A percentile compares a stretch with the other conserved stretches of the same genome.
These are phyloP conservation scores for Pilaira anomala DNA, from an alignment of 192 early-diverging fungal genomes.

Conservation along the genomic window DNA sequence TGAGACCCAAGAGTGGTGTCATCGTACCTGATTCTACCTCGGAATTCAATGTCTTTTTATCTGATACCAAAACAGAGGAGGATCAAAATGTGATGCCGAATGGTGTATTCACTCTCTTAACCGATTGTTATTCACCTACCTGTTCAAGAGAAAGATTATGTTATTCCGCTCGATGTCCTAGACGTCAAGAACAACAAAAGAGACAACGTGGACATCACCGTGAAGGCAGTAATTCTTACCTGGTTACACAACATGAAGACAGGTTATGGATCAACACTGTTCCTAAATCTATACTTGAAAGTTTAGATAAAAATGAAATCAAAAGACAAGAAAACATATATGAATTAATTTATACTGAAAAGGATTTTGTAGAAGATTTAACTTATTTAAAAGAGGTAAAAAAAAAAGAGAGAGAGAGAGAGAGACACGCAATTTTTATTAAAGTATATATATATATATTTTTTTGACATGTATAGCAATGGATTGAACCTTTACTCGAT, in stretches of 20 bases:
- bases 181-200: conserved; percentile 62
- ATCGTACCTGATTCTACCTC: not conserved
- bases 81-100: conserved; percentile 53
- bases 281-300: conserved; percentile 68
- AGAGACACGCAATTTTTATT: not conserved
- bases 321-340: conserved; percentile 92
- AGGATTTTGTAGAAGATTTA: conserved; percentile 89
- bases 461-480: conserved; percentile 43
- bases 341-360: conserved; percentile 89
- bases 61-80: not conserved
- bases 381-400: conserved; percentile 71
- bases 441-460: not conserved
- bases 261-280: conserved; percentile 84
- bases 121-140: conserved; percentile 92
- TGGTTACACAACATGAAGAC: conserved; percentile 48
- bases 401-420: not conserved
- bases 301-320: conserved; percentile 69
- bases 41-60: not conserved
- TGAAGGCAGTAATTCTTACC: conserved; percentile 10
- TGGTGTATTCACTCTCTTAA: conserved; percentile 87
- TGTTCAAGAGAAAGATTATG: conserved; percentile 79
- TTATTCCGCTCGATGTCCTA: conserved; percentile 86
- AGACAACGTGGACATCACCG: conserved; percentile 1
- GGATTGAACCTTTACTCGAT: conserved; percentile 62
- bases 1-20: conserved; percentile 9